Base-by-base conservation (phyloP, 768 basidiomycete species). In the Podaxis rugospora region DNA sequence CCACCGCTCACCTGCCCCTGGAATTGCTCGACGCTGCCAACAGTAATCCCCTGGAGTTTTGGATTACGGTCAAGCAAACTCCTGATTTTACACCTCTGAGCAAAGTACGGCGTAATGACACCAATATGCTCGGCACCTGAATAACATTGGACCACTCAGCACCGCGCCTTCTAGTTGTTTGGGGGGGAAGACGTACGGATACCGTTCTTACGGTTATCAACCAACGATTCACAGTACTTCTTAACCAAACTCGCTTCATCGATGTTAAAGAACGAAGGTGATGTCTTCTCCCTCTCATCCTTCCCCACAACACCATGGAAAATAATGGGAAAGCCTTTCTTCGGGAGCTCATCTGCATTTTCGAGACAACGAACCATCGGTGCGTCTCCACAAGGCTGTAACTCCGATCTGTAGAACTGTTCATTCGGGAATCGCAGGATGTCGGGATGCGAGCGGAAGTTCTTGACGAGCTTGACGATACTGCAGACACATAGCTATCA, bases 51-150 rank as follows among this genome's bases (percentile, higher is more conserved):
- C 36, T 64, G 63, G 65, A 76, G 60, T 67, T 67, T 66, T 62
- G 49, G 67, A 59, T 70, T 72, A 55, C 68, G 70, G 49, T 58
- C 66, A 23, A 82, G 67, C 13, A 73, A 65, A 36, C 69, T 72
- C 51, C 75, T 70, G 18, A 88, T 81, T 66, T 86, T 86, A 63
- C 74, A 74, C 28, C 77, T 71, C 65, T 89, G 88, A 1, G 85
- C 85, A 66, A 84, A 79, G 64, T 89, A 89, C 1, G 88, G 88
- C 0, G 87, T 74, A 21, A 89, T 87, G n/a, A 89, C 70, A n/a
- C 86, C 87, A 63, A 88, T 86, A 58, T 89, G 66, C 28, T 72
- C 69, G 1, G 68, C 68, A 44, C 66, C 73, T 76, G 59, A 9
- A 7, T 51, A 32, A 25, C 61, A 53, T 56, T 13, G 51, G 18